Base-by-base conservation (phyloP, 768 basidiomycete genomes). In the Suillus hirtellus region DNA sequence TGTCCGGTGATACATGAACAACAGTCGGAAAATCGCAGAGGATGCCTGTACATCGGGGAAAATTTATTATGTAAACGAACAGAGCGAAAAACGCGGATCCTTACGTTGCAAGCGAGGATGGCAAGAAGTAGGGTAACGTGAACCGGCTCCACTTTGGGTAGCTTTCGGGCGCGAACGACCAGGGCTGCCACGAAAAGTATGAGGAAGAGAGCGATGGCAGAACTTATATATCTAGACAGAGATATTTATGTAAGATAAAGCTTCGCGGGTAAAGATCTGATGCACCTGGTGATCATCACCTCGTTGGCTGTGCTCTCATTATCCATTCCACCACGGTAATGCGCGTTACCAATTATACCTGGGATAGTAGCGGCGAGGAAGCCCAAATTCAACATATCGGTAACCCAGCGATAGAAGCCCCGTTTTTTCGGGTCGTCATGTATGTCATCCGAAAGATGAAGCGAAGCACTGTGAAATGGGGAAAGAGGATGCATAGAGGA, bases 1-100 rank as follows among this genome's bases (percentile, higher is more conserved):
- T 2, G 75, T 77, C 46, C 50, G 69, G 60, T 75, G 64, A 43
- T 71, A 68, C 77, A 83, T 80, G 38, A 82, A 72, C 2, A 67
- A 62, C 12, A 82, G 73, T 17, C 81, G 80, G 69, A 81, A 83
- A 19, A 78, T 68, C 0, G 75, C 71, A 50, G 79, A 70, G 27
- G 66, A 74, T 68, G 42, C 67, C 62, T 67, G 27, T 21, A 1
- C 27, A 27, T 40, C 17, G 42, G 44, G 14, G 8, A 24, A 54
- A n/a, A 53, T 12, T 43, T 42, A 31, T 42, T 27, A 58, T 40
- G 60, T 35, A 19, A 35, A 50, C 6, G 15, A 4, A 49, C 14
- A 40, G 15, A 21, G n/a, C 8, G 4, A 34, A 49, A 12, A 4
- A 37, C 37, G 35, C 35, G n/a, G 7, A n/a, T 38, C 68, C 78